These are phyloP conservation scores for Exophiala viscosa DNA, from an alignment of 2,329 filamentous ascomycete species.

Conservation along the genomic window DNA sequence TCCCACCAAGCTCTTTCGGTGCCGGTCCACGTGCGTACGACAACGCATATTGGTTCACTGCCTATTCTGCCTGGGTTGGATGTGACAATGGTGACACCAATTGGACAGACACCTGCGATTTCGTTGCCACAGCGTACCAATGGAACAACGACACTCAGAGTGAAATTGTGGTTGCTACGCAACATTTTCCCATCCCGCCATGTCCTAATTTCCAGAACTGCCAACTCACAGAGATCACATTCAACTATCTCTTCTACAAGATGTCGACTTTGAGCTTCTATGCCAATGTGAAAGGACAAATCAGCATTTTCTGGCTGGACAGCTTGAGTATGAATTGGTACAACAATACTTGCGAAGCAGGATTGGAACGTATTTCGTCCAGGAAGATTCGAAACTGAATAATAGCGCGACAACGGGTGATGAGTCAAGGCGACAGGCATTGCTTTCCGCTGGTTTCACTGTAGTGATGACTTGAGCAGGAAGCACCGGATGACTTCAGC, in stretches of 20 bases:
- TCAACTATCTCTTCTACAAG: constrained; percentile 39
- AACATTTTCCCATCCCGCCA: constrained; percentile 41
- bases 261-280: constrained; percentile 49
- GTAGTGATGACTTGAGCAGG: too few species aligned
- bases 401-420: not conserved
- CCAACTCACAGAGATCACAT: constrained; percentile 41
- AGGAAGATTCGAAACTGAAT: constrained; percentile 1
- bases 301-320: constrained; percentile 47
- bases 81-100: constrained; percentile 43
- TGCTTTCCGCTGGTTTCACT: too few species aligned
- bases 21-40: constrained; percentile 43
- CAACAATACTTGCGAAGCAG: constrained; percentile 49
- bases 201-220: constrained; percentile 41
- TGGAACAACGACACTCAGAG: constrained; percentile 36
- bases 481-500: too few species aligned
- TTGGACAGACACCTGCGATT: constrained; percentile 36
- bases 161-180: constrained; percentile 36
- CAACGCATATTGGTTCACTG: constrained; percentile 51
- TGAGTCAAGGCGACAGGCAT: not conserved
- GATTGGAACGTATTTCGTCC: constrained; percentile 24
- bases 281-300: constrained; percentile 40
- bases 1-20: constrained; percentile 44
- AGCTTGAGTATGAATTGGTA: constrained; percentile 48
- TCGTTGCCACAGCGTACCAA: constrained; percentile 45
- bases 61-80: constrained; percentile 45